Evolutionary conservation across 805 yeast genomes (phyloP), one percentile per base, ranked within the genome.

Genomic region (Lachancea waltii): DNA sequence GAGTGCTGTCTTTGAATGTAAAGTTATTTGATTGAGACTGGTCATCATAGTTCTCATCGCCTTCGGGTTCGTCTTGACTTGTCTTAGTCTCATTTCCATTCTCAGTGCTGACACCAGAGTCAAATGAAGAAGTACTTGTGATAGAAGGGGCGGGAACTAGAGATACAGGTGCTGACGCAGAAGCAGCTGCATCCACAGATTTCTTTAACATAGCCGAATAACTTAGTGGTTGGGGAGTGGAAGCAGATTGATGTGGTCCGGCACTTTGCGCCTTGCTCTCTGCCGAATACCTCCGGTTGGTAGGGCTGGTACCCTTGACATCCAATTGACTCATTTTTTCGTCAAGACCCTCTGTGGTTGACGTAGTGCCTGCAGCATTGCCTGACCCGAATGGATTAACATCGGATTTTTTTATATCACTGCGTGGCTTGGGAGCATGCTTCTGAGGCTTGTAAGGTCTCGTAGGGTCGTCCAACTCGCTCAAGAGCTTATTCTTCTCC

Each of bases 301-400:
- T n/a, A n/a, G n/a, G n/a, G n/a, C n/a, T n/a, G n/a, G n/a, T n/a
- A n/a, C n/a, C n/a, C n/a, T n/a, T n/a, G n/a, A 74, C 64, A 24
- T 67, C 68, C 31, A 70, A 46, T 22, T 58, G 54, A 10, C 60
- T 52, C 40, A 74, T 55, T 39, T 62, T 61, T 39, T 70, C 68
- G 43, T 81, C 89, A 16, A 81, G 62, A 50, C 82, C 90, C 32
- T 69, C 62, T 47, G 75, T 77, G 47, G 74, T 78, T 18, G 83
- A 68, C 16, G 78, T 65, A 2, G 82, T 76, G 57, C 85, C 95
- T 5, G 85, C 90, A 1, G 95, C 95, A 60, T 77, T 83, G 1
- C 95, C 95, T 4, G 73, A 65, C 0, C 95, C 95, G 64, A 86
- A 85, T 4, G 95, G 92, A 54, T 77, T 83, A 0, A 72, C 45